Evolutionary conservation across 495 filamentous ascomycete genomes (phyloP), one percentile per base, ranked within the genome.

Genomic region (Xylaria longipes): DNA sequence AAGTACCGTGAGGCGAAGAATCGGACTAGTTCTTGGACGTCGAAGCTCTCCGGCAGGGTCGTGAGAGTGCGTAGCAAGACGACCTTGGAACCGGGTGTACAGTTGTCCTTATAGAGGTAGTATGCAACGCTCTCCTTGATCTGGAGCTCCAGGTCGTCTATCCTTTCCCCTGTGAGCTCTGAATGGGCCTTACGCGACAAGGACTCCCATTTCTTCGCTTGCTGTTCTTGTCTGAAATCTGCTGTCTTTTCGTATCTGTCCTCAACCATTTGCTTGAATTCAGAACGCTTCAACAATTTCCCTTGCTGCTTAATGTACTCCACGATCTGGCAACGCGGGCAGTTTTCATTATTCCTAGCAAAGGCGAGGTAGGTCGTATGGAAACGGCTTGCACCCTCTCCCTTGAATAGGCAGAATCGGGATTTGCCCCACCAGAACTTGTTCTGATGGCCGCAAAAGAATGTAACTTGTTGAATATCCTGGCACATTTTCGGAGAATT

Each of bases 401-500:
- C 67, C 1, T 41, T 15, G 27, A 69, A 69, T 0, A 69, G 56
- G 6, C 67, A 69, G 31, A 69, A 69, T 3, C 56, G 56, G 4
- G 67, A 61, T 8, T 25, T n/a, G 9, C 54, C 39, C 15, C 20
- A 48, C 67, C 67, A 61, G 39, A 35, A 69, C 17, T 61, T 61
- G 5, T 1, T 39, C 56, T 69, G 67, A 25, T 69, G 67, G 22
- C 67, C 67, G 14, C 56, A 69, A 20, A 9, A 22, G 43, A 69
- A 69, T 2, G 39, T 69, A 3, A 62, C 67, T 9, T 61, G 27
- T 29, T 69, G 56, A 17, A 61, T 46, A 6, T 69, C 54, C 5
- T 69, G 67, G 25, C 67, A 69, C 56, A 69, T 69, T 7, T 46
- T 67, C 6, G 11, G 2, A 27, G 22, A 27, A 27, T 27, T 22